Base-by-base conservation (phyloP, 768 basidiomycete genomes). In the Royoungia palumana region DNA sequence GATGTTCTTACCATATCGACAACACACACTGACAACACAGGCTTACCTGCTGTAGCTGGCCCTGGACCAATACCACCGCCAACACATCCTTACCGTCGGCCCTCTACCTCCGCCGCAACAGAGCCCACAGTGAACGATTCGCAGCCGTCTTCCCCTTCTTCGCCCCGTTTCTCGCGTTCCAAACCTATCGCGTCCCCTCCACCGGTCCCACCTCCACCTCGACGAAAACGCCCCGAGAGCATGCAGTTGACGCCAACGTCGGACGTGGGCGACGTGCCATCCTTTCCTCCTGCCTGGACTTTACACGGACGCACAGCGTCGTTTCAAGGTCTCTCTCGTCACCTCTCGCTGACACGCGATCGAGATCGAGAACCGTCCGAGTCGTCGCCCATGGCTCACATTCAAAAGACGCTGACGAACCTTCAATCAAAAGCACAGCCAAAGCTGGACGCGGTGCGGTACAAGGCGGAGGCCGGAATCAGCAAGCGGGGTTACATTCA, bases 401-500 rank as follows among this genome's bases (percentile, higher is more conserved):
- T 82, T 28, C 76, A 79, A 54, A 68, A 70, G 22, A 76, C 76
- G 47, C 55, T 80, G 41, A 69, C 58, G 10, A 59, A 60, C 27
- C 57, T 75, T 9, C 70, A 69, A n/a, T 62, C 65, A 44, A 61
- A 58, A 17, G 72, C 72, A 12, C 75, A 80, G 58, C 83, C 82
- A 0, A 75, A 69, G 37, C 60, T 85, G 21, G 83, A 86, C 48
- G 77, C 78, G 25, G 84, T 81, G 21, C 68, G 82, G 51, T 87
- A 79, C 65, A 87, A 87, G 65, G 85, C 83, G 0, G 85, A 87
- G 63, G 85, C 84, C 17, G 85, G 83, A 16, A 56, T 87, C 27
- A 80, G 74, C 51, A 70, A 70, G 56, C 71, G 83, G 5, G 85
- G 84, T 35, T 87, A 76, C 54, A 76, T 85, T 30, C 63, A 67